A percentile compares a stretch with the other conserved stretches of the same genome.
Conservation (phyloP, 2,329 filamentous ascomycete species). For the Trichoderma brevicompactum region DNA sequence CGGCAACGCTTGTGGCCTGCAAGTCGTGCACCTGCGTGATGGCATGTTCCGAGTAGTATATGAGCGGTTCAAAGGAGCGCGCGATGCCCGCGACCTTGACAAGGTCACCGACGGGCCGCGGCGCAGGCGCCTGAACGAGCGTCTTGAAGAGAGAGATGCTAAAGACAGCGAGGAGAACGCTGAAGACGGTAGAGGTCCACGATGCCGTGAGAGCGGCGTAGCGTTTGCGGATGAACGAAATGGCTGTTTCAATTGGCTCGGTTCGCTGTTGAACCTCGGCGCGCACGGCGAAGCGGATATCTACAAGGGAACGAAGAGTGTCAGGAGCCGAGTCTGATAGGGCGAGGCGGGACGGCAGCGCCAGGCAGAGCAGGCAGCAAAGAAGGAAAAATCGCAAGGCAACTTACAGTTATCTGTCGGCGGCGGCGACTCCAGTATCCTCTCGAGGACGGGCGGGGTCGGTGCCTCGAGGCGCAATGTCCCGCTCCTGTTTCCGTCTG, state of each 20-base stretch:
- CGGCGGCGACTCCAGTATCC: constrained; percentile 34
- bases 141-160: constrained; percentile 67
- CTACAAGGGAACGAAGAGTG: constrained; percentile 49
- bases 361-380: constrained; percentile 24
- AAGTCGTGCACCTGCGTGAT: constrained; percentile 84
- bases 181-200: constrained; percentile 68
- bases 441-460: constrained; percentile 34
- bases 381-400: constrained; percentile 31
- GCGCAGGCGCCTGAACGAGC: constrained; percentile 68
- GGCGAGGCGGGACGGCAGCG: constrained; percentile 2
- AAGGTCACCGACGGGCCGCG: constrained; percentile 62
- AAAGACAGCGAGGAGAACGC: constrained; percentile 64
- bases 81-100: constrained; percentile 90
- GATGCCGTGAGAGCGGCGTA: constrained; percentile 68
- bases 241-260: constrained; percentile 77
- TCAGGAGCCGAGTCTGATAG: constrained; percentile 13
- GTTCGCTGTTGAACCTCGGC: constrained; percentile 87
- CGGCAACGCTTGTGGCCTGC: constrained; percentile 88
- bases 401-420: constrained; percentile 57
- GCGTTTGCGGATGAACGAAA: constrained; percentile 65
- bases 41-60: constrained; percentile 92
- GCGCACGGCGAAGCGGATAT: constrained; percentile 84
- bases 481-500: constrained; percentile 50
- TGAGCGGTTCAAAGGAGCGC: constrained; percentile 89
- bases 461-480: constrained; percentile 45